Conservation (phyloP, 257 asterid genomes). For the Forsythia suspensa region DNA sequence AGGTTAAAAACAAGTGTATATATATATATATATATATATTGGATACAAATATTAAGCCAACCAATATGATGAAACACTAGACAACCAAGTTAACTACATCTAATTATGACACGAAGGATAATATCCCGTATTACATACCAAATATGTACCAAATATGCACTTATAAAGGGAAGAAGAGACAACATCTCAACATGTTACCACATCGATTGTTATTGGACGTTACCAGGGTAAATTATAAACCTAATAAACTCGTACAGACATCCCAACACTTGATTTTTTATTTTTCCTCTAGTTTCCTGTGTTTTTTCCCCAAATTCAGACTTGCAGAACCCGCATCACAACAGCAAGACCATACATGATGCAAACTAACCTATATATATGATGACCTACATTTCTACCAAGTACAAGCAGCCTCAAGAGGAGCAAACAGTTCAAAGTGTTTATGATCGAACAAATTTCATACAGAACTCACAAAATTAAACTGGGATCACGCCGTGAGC, state of each 20-base stretch:
- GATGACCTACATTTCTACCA: slow-evolving; percentile 32
- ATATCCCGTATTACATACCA: neutral
- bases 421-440: neutral
- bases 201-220: no score
- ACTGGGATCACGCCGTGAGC: slow-evolving; percentile 6
- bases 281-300: neutral
- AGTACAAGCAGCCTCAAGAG: slow-evolving; percentile 28
- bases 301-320: slow-evolving; percentile 25
- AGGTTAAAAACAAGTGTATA: no score
- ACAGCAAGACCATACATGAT: slow-evolving; percentile 14
- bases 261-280: neutral
- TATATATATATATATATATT: no score
- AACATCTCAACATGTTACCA: no score
- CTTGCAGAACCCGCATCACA: slow-evolving; percentile 31
- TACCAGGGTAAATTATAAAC: neutral
- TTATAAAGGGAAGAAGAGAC: no score
- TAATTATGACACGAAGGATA: no score
- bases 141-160: neutral
- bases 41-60: no score
- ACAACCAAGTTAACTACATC: neutral
- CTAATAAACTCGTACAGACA: slow-evolving; percentile 22
- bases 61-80: no score
- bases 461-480: neutral
- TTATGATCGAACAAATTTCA: neutral
- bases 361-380: slow-evolving; percentile 23